Evolutionary conservation across 306 rosid species (phyloP), one percentile per base, ranked within the genome.

Genomic region (Myrica gale): DNA sequence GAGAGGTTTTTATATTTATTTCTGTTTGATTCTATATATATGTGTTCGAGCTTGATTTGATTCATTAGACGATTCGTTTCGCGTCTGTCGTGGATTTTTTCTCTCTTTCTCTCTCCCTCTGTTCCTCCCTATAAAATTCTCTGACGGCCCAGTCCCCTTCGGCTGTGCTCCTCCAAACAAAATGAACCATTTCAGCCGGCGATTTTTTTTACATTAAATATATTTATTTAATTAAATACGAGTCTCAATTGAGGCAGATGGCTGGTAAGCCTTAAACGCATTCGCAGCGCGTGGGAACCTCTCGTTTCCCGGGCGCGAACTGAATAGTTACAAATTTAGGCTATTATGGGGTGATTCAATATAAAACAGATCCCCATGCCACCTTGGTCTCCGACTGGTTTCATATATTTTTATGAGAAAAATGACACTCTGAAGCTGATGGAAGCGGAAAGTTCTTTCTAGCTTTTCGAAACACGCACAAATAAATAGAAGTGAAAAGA

Each of bases 21-120:
- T 60, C 17, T 60, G 21, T 60, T 23, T 11, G 26, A 26, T 65
- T 65, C 4, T 7, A 42, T 42, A 9, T 16, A 41, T 37, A 43
- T 45, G 19, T 55, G 19, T 68, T 17, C 21, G 46, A 7, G 42
- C 42, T 20, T 69, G 70, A 15, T 13, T 16, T 52, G 69, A 55
- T 63, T 76, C 48, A 58, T 65, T 20, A 69, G 67, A 71, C 68
- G 72, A 73, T 80, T 44, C 75, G 80, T 75, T 58, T 6, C 9
- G 53, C 61, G 52, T 46, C 54, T n/a, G 72, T 37, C 37, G 52
- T n/a, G 67, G 51, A 11, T 16, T 19, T 19, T 52, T 39, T 32
- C 37, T 32, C 37, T 32, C 43, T 44, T 19, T 54, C 68, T 32
- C 32, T 15, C 11, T 46, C 62, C 39, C 71, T 52, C 57, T 75